phyloP scores from a whole-genome alignment of 2,329 filamentous ascomycete genomes.

The Penicillium sp. region DNA sequence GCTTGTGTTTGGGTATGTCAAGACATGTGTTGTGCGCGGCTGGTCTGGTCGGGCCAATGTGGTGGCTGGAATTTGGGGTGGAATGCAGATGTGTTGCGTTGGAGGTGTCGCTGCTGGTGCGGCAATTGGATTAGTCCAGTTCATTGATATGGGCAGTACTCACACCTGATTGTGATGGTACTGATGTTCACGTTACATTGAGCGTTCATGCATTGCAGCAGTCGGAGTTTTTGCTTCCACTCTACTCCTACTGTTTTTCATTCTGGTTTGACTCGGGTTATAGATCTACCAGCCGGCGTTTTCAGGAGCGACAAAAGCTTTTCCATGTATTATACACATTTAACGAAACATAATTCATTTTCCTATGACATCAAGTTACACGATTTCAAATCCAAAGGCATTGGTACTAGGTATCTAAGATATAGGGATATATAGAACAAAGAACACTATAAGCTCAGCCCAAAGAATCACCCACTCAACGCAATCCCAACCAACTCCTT shows the following conservation, averaged over 20 bases:
- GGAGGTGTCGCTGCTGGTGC: constrained; percentile 65
- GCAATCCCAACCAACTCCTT: constrained; percentile 63
- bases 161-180: neutral
- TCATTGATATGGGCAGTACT: constrained; percentile 46
- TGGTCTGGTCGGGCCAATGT: constrained; percentile 48
- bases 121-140: constrained; percentile 61
- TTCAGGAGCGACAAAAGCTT: neutral
- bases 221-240: neutral
- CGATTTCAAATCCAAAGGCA: neutral
- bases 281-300: constrained; percentile 5
- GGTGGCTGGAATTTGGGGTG: constrained; percentile 56
- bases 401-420: neutral
- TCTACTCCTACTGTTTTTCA: neutral
- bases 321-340: neutral
- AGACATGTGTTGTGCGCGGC: constrained; percentile 48
- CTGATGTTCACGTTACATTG: neutral
- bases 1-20: constrained; percentile 44
- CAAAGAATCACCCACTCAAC: constrained; percentile 40
- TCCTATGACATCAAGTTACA: neutral
- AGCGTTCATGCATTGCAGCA: constrained; percentile 3
- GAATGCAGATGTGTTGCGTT: constrained; percentile 63
- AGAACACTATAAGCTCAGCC: neutral
- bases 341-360: neutral
- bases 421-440: constrained; percentile 1
- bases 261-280: neutral